Conservation (phyloP, 495 filamentous ascomycete species). For the Apiosordaria backusii region DNA sequence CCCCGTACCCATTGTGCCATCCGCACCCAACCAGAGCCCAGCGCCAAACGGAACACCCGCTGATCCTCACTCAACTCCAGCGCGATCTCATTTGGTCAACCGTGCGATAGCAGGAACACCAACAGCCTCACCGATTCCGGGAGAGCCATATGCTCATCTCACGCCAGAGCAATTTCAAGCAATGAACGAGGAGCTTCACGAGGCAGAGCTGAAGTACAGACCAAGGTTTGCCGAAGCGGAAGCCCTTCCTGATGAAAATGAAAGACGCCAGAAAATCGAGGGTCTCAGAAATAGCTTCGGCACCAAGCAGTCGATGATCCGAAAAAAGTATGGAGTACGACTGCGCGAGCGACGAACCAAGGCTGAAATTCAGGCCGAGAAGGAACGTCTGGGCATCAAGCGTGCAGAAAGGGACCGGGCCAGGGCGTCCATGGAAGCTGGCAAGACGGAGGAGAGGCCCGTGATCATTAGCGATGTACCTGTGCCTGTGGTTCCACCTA, state of each 20-base stretch:
- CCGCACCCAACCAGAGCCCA: constrained; percentile 9
- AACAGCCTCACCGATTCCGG: constrained; percentile 17
- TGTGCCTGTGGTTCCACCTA: background rate
- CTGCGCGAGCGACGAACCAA: constrained; percentile 44
- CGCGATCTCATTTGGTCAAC: background rate
- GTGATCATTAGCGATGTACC: background rate
- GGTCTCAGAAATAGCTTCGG: constrained; percentile 45
- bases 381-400: constrained; percentile 37
- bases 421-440: constrained; percentile 1
- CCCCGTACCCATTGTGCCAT: constrained; percentile 19
- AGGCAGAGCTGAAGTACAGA: constrained; percentile 37
- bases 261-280: constrained; percentile 33
- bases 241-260: constrained; percentile 32
- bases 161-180: constrained; percentile 19
- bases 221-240: constrained; percentile 40
- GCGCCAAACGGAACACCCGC: constrained; percentile 13
- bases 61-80: constrained; percentile 19
- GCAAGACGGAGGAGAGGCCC: background rate
- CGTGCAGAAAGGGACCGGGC: constrained; percentile 22
- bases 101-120: constrained; percentile 7
- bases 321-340: constrained; percentile 47
- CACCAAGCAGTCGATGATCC: constrained; percentile 48
- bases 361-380: constrained; percentile 42
- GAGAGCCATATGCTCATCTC: constrained; percentile 43
- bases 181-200: constrained; percentile 37